Evolutionary conservation across 129 eudicot species (phyloP).

Genomic region (Saussurea involucrata): DNA sequence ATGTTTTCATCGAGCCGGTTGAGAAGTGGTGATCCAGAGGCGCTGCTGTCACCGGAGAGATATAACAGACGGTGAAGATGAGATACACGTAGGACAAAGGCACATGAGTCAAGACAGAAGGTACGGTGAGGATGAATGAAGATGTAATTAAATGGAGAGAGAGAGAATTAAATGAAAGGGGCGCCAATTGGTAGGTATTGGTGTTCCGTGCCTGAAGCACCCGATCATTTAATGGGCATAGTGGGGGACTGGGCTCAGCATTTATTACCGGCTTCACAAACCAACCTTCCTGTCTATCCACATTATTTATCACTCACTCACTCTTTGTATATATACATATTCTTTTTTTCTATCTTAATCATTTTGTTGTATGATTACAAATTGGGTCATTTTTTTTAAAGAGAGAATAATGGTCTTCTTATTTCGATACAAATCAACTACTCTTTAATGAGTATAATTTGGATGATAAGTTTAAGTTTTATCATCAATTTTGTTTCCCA

Average conservation of each 20-base stretch:
- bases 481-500: no score
- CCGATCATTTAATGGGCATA: conserved; percentile 28
- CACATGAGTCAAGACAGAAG: background rate
- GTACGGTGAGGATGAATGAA: conserved; percentile 11
- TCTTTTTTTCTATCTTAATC: background rate
- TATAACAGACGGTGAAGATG: conserved; percentile 51
- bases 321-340: background rate
- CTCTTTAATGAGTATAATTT: no score
- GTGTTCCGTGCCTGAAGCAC: conserved; percentile 24
- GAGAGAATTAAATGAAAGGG: conserved; percentile 9
- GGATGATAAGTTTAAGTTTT: no score
- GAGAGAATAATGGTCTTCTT: background rate
- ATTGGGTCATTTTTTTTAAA: background rate
- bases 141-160: conserved; percentile 13
- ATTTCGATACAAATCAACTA: no score
- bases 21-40: conserved; percentile 96
- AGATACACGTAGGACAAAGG: conserved; percentile 27
- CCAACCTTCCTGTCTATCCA: conserved; percentile 37
- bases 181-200: conserved; percentile 33
- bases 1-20: conserved; percentile 71
- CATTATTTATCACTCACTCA: conserved; percentile 10
- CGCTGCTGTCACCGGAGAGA: conserved; percentile 89
- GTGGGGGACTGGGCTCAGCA: conserved; percentile 37
- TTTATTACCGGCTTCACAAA: conserved; percentile 26
- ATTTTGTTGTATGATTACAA: background rate